Percentiles rank a stretch among this genome's conserved stretches.
Evolutionary conservation across 352 stramenopile genomes (phyloP).

Genomic region (Plasmopara halstedii): DNA sequence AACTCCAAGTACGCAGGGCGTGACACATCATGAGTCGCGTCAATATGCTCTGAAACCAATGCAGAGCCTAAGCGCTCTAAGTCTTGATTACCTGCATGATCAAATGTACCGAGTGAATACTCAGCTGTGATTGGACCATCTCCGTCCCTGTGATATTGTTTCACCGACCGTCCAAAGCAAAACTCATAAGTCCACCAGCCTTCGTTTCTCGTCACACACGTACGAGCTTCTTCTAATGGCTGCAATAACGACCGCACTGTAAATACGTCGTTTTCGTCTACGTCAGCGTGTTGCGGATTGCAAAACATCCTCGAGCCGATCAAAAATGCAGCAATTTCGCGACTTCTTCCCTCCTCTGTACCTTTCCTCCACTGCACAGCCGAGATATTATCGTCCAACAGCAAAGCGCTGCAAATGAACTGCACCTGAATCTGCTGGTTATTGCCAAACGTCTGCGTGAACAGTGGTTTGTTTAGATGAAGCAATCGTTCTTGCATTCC

Average conservation of each 20-base stretch:
- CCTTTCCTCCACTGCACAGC: slow-evolving; percentile 32
- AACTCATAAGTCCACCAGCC: slow-evolving; percentile 84
- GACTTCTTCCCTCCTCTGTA: background rate
- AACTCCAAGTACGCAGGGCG: slow-evolving; percentile 62
- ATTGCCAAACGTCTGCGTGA: slow-evolving; percentile 48
- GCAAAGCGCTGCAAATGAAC: slow-evolving; percentile 53
- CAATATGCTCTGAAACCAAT: slow-evolving; percentile 67
- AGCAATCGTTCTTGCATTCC: slow-evolving; percentile 39
- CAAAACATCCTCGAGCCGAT: slow-evolving; percentile 65
- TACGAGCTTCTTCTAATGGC: slow-evolving; percentile 36
- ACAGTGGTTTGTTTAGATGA: slow-evolving; percentile 36
- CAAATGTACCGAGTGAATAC: slow-evolving; percentile 57
- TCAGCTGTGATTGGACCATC: slow-evolving; percentile 59
- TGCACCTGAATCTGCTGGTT: slow-evolving; percentile 43
- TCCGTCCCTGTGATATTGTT: slow-evolving; percentile 68
- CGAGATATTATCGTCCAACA: slow-evolving; percentile 36
- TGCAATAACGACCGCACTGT: slow-evolving; percentile 46
- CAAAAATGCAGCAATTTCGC: slow-evolving; percentile 38
- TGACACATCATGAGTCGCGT: slow-evolving; percentile 67
- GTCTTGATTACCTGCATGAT: slow-evolving; percentile 40
- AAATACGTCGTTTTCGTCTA: slow-evolving; percentile 36
- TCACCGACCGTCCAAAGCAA: slow-evolving; percentile 59
- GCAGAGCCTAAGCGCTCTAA: slow-evolving; percentile 33
- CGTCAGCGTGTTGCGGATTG: slow-evolving; percentile 40
- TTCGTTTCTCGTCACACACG: slow-evolving; percentile 73